Base-by-base conservation (phyloP, 192 early-diverging fungal genomes). In the Rhizoclosmatium globosum region DNA sequence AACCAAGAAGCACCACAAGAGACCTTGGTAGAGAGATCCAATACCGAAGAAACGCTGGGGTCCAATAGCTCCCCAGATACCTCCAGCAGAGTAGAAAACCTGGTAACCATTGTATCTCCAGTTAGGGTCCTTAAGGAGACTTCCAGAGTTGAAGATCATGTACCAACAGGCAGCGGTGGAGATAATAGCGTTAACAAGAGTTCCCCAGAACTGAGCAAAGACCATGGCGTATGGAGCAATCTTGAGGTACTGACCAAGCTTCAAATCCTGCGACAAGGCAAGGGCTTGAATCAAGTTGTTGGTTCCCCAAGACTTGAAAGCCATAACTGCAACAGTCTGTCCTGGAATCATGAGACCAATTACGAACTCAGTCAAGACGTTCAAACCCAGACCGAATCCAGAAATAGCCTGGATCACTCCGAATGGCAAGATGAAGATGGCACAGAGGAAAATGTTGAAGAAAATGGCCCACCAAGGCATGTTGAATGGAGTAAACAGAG, bases 401-500 rank as follows among this genome's bases (percentile, higher is more conserved):
- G n/a, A n/a, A n/a, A n/a, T n/a, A n/a, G n/a, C n/a, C n/a, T n/a
- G 83, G 69, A 97, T 91, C 41, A 95, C 58, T 78, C 95, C 96
- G 41, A 97, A 89, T 3, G 83, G 83, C 2, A 84, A 11, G 38
- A 84, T 62, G 15, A 68, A 69, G 15, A 81, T 42, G 3, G 43
- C 47, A 3, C 72, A 61, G 6, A 84, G 9, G 64, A 53, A 62
- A 15, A 84, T 19, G 44, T 46, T 76, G 17, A 85, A 58, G 4
- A 82, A 44, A 7, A 82, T 79, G 23, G 89, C 94, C 90, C 92
- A 95, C 92, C 91, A 93, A 13, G 94, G 92, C 64, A 95, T 87
- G 11, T 82, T 81, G 15, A 91, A 88, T 6, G 85, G 86, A 9
- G n/a, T n/a, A n/a, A n/a, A n/a, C n/a, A n/a, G n/a, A n/a, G n/a